phyloP scores from a whole-genome alignment of 495 filamentous ascomycete species.

The Podospora anserina region DNA sequence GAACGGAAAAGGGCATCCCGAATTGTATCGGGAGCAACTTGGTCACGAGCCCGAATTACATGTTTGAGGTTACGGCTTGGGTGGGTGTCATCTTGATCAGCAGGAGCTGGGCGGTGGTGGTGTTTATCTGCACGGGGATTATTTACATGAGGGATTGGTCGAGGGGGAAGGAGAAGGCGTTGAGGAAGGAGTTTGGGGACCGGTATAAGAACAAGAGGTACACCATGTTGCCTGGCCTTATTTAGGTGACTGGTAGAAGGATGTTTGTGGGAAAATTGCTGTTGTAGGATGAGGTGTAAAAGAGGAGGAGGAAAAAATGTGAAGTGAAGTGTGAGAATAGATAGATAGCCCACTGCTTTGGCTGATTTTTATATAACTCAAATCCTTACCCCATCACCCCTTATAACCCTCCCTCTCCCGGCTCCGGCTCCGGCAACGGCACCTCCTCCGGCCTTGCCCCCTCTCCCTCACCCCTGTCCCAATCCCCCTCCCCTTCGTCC shows the following conservation, averaged over 20 bases:
- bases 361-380: neutral
- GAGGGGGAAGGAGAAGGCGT: constrained; percentile 84
- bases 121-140: constrained; percentile 67
- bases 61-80: constrained; percentile 89
- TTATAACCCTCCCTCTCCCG: neutral
- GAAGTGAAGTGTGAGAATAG: too few relatives aligned
- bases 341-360: too few relatives aligned
- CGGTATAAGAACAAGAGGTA: constrained; percentile 87
- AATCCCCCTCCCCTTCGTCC: neutral
- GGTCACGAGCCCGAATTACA: constrained; percentile 96
- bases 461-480: constrained; percentile 14
- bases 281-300: too few relatives aligned
- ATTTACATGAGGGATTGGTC: constrained; percentile 84
- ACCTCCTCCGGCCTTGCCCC: constrained; percentile 19
- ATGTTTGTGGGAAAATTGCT: neutral
- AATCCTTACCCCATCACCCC: neutral
- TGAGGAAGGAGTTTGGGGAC: constrained; percentile 83
- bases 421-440: constrained; percentile 18
- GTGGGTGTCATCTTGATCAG: constrained; percentile 70
- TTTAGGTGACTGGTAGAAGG: constrained; percentile 26
- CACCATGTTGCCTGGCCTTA: constrained; percentile 69
- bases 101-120: constrained; percentile 66
- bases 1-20: constrained; percentile 83
- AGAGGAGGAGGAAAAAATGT: too few relatives aligned
- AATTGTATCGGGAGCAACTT: constrained; percentile 75